phyloP scores from a whole-genome alignment of 805 yeast genomes.

The Wickerhamiella bombiphila region DNA sequence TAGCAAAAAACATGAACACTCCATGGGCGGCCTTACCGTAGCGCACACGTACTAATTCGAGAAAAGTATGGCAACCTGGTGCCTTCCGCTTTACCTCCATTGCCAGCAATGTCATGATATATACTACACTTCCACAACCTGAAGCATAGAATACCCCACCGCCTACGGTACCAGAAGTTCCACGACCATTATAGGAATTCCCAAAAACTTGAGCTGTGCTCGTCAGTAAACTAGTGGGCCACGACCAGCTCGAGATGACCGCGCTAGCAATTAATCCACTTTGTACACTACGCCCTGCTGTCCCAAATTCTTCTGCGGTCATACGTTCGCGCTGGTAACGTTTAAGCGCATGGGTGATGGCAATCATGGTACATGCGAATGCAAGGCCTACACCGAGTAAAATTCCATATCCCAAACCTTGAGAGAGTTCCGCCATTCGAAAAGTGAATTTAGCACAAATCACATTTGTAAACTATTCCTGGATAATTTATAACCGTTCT shows the following conservation, averaged over 20 bases:
- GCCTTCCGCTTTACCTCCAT: constrained; percentile 16
- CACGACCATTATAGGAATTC: no score
- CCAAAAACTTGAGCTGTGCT: constrained; percentile 23
- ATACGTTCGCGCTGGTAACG: no score
- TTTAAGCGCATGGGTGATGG: constrained; percentile 50
- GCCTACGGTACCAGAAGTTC: no score
- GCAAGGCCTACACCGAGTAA: constrained; percentile 62
- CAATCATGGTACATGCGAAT: constrained; percentile 55
- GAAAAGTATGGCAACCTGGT: constrained; percentile 22
- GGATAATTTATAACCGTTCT: no score
- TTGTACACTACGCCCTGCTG: constrained; percentile 32
- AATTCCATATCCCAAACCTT: constrained; percentile 76
- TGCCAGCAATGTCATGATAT: constrained; percentile 17
- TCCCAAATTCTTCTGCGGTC: constrained; percentile 32
- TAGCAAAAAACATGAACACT: constrained; percentile 26
- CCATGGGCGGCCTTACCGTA: constrained; percentile 28
- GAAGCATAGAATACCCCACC: constrained; percentile 23
- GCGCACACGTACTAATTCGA: constrained; percentile 27
- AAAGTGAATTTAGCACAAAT: no score
- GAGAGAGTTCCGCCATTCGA: no score
- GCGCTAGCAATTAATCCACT: constrained; percentile 32
- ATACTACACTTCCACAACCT: constrained; percentile 16
- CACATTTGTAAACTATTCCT: no score
- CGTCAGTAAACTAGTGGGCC: constrained; percentile 24
- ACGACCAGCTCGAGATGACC: constrained; percentile 29